These are phyloP conservation scores for Saccharomyces pastorianus DNA, from an alignment of 1,139 yeast species.

Conservation along the genomic window DNA sequence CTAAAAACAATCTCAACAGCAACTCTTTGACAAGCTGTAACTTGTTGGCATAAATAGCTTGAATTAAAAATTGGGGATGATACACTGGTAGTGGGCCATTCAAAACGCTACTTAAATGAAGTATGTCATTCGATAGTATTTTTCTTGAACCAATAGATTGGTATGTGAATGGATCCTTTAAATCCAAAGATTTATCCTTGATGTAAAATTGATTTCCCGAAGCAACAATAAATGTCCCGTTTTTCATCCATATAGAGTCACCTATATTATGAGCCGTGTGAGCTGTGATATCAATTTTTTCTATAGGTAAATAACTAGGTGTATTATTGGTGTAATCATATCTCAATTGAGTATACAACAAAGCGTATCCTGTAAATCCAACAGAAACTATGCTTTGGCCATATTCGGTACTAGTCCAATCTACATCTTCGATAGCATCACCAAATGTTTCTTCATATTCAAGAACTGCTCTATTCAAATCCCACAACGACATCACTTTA, in stretches of 20 bases:
- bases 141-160: conserved; percentile 41
- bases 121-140: conserved; percentile 43
- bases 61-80: conserved; percentile 86
- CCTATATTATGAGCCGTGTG: conserved; percentile 78
- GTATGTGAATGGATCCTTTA: conserved; percentile 43
- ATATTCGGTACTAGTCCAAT: conserved; percentile 69
- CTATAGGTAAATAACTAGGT: conserved; percentile 72
- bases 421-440: conserved; percentile 32
- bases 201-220: conserved; percentile 84
- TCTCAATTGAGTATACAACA: conserved; percentile 71
- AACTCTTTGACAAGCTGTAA: conserved; percentile 49
- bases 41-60: conserved; percentile 61
- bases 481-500: conserved; percentile 63
- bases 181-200: conserved; percentile 63
- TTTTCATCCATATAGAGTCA: conserved; percentile 77
- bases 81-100: conserved; percentile 87
- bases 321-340: conserved; percentile 78
- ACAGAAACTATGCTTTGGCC: conserved; percentile 72
- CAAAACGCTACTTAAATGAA: conserved; percentile 62
- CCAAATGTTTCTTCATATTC: conserved; percentile 49
- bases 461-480: conserved; percentile 53
- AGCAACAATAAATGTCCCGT: conserved; percentile 74
- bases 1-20: conserved; percentile 44
- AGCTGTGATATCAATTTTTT: conserved; percentile 59
- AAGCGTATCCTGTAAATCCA: conserved; percentile 58